Evolutionary conservation across 106 monocot species (phyloP).

Genomic region (Apostasia ramifera): DNA sequence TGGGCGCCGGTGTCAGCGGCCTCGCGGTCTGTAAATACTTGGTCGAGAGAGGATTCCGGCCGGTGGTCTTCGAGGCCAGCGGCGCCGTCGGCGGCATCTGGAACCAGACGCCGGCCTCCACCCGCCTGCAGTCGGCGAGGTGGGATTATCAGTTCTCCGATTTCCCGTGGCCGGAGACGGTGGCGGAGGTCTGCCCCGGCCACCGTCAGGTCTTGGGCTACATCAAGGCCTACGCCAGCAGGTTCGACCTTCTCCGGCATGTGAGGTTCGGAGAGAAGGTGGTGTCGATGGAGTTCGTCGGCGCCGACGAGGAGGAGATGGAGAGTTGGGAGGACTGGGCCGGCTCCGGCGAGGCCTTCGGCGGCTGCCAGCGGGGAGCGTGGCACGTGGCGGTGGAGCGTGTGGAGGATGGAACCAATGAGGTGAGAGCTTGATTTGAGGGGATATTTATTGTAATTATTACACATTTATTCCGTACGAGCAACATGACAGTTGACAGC

Average conservation of each 20-base stretch:
- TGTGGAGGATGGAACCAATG: neutral
- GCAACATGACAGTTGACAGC: too few relatives aligned
- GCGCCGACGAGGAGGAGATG: slow-evolving; percentile 24
- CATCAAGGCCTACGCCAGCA: slow-evolving; percentile 27
- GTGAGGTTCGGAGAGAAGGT: slow-evolving; percentile 27
- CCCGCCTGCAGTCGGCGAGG: slow-evolving; percentile 41
- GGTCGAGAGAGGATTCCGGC: slow-evolving; percentile 25
- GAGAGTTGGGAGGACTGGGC: slow-evolving; percentile 33
- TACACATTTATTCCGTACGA: too few relatives aligned
- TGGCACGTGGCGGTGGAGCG: slow-evolving; percentile 29
- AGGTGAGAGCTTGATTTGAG: neutral
- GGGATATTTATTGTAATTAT: too few relatives aligned
- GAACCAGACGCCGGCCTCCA: slow-evolving; percentile 23
- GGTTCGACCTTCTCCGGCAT: slow-evolving; percentile 19
- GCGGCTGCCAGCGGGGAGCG: slow-evolving; percentile 9
- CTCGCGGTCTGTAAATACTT: slow-evolving; percentile 35
- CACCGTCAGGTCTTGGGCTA: slow-evolving; percentile 30
- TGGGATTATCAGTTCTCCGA: slow-evolving; percentile 36
- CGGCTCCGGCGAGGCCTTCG: slow-evolving; percentile 31
- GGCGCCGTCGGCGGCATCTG: slow-evolving; percentile 40
- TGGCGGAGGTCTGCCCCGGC: slow-evolving; percentile 20
- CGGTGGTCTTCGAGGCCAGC: slow-evolving; percentile 35
- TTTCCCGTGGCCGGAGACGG: slow-evolving; percentile 37
- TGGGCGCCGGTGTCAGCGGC: slow-evolving; percentile 60
- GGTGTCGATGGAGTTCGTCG: slow-evolving; percentile 27